Evolutionary conservation across 495 filamentous ascomycete genomes (phyloP).

Genomic region (Aspergillus olivimuriae): DNA sequence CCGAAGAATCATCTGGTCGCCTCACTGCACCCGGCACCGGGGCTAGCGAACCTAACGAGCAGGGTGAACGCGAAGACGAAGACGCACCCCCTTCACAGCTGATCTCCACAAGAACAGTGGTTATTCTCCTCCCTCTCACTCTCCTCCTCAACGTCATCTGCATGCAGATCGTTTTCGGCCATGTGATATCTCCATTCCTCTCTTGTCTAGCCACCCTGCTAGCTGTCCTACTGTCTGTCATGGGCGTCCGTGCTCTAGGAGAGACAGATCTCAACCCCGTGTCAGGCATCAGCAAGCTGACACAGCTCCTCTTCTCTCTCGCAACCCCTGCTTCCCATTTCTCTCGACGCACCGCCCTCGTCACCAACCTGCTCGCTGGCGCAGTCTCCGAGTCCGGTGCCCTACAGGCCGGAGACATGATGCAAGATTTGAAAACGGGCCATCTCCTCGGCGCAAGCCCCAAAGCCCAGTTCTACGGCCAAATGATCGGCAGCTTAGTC

Average conservation of each 20-base stretch:
- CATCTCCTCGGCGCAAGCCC: slow-evolving; percentile 88
- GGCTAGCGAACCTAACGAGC: slow-evolving; percentile 1
- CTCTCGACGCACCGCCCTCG: slow-evolving; percentile 54
- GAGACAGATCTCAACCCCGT: slow-evolving; percentile 98
- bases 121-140: slow-evolving; percentile 67
- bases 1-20: slow-evolving; percentile 14
- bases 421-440: slow-evolving; percentile 98
- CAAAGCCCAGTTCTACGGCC: slow-evolving; percentile 93
- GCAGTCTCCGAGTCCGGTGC: slow-evolving; percentile 84
- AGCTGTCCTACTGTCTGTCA: slow-evolving; percentile 82
- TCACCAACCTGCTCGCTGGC: slow-evolving; percentile 93
- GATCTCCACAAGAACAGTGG: slow-evolving; percentile 64
- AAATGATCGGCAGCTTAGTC: slow-evolving; percentile 84
- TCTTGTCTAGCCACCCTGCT: slow-evolving; percentile 80
- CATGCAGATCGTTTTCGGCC: slow-evolving; percentile 74
- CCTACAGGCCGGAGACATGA: slow-evolving; percentile 91
- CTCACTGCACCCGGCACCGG: slow-evolving; percentile 5
- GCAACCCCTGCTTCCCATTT: slow-evolving; percentile 71
- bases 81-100: slow-evolving; percentile 83
- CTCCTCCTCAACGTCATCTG: slow-evolving; percentile 71
- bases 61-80: slow-evolving; percentile 42
- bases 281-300: slow-evolving; percentile 92
- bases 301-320: slow-evolving; percentile 89
- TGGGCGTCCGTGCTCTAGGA: slow-evolving; percentile 91
- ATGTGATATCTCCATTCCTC: slow-evolving; percentile 52